Evolutionary conservation across 2,329 filamentous ascomycete species (phyloP), one percentile per base, ranked within the genome.

Genomic region (Paraphaeosphaeria sporulosa): DNA sequence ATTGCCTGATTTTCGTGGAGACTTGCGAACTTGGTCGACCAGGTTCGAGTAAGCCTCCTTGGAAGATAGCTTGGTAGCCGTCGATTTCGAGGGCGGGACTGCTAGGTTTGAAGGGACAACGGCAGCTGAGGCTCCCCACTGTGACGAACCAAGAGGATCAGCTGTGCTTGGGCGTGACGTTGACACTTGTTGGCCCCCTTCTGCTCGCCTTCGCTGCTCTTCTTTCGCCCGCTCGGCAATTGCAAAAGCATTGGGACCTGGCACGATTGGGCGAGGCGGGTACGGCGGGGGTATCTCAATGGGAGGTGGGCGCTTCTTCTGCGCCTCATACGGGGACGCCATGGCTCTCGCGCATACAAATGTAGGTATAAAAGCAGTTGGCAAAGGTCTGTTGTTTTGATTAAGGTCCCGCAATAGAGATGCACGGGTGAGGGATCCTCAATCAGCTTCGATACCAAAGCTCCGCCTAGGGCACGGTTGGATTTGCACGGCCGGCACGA

Each of bases 281-380:
- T 62, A 60, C 42, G 62, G 53, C 34, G 54, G 34, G 15, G 70
- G 67, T 4, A 74, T 60, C 4, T 59, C 44, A 38, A 73, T 72
- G 2, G 69, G 70, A 34, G 70, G 68, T 17, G 71, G 73, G 42
- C 70, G 69, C 59, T 64, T 72, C 64, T 67, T 72, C n/a, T 62
- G 54, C 15, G 65, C 66, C 13, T 53, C 34, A 19, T 55, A 32
- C 17, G 57, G 54, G 9, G 63, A 44, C 7, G 68, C 60, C 71
- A 74, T 74, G 4, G 36, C 48, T 34, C 8, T 8, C 23, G 42
- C 43, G 19, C 46, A 54, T 15, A 32, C 15, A 53, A 13, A 51
- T 30, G 23, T 43, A 17, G 6, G 19, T 25, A 23, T 19, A 50
- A 17, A 25, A 27, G 27, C 53, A 21, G 40, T 21, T 15, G 13